These are phyloP conservation scores for Moesziomyces aphidis DNA, from an alignment of 1,284 basidiomycete species.

Conservation along the genomic window DNA sequence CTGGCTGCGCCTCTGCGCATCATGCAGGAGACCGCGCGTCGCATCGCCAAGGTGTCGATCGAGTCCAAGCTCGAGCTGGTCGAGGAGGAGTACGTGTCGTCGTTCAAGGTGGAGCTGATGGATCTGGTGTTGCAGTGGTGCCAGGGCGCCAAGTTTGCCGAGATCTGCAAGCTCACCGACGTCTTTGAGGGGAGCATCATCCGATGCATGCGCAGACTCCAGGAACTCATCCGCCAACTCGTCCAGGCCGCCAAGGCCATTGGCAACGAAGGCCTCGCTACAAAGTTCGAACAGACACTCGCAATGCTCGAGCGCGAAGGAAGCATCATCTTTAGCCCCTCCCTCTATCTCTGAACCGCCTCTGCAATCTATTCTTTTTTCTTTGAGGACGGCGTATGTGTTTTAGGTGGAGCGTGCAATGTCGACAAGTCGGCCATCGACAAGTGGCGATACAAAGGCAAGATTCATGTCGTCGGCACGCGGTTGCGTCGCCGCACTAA, in stretches of 20 bases:
- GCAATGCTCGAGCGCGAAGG: constrained; percentile 62
- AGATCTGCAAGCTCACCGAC: constrained; percentile 97
- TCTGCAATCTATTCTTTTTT: not conserved
- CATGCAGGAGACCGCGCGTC: constrained; percentile 93
- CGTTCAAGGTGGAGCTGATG: constrained; percentile 99
- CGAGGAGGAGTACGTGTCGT: constrained; percentile 93
- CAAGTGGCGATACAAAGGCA: constrained; percentile 54
- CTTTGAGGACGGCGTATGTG: not conserved
- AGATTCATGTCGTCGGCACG: constrained; percentile 37
- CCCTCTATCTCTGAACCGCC: constrained; percentile 29
- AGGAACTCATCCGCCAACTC: constrained; percentile 96
- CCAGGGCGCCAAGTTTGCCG: constrained; percentile 92
- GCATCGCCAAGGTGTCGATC: constrained; percentile 94
- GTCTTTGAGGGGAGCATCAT: constrained; percentile 88
- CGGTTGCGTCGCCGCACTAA: constrained; percentile 10
- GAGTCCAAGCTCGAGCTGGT: constrained; percentile 89
- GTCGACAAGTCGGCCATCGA: constrained; percentile 57
- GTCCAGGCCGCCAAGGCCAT: constrained; percentile 93
- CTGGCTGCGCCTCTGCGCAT: constrained; percentile 89
- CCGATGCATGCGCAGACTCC: constrained; percentile 90
- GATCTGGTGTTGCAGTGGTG: constrained; percentile 98
- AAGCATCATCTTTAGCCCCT: constrained; percentile 66
- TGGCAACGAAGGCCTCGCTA: constrained; percentile 87
- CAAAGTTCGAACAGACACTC: constrained; percentile 61
- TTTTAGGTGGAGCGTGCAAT: constrained; percentile 21